Base-by-base conservation (phyloP, 331 rosid species). In the Pyrus hybrid region DNA sequence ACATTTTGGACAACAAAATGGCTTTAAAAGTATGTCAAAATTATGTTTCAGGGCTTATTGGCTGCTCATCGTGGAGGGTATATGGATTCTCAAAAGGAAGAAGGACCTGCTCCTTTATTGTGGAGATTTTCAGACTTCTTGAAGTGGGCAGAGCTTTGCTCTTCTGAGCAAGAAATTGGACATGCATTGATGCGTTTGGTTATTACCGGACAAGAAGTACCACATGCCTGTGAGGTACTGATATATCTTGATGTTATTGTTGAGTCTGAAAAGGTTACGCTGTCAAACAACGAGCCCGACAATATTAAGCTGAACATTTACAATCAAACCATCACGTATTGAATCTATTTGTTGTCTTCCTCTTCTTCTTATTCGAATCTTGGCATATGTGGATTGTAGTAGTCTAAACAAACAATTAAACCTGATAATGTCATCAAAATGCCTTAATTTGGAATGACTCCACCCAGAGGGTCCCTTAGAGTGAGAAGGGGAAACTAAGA, bases 51-150 rank as follows among this genome's bases (percentile, higher is more conserved):
- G 97, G 98, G 98, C 73, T 84, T 94, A 78, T 76, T 94, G 84
- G 99, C 99, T 70, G 97, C 99, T 28, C 99, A 94, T 86, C 97
- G 99, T 74, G 99, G 98, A 79, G 99, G 99, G 68, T 94, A 91
- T 80, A 90, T 94, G 87, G 99, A 94, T 81, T 87, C 97, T 43
- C 97, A 92, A 83, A 94, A 90, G 86, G 98, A 94, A 79, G 97
- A 94, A 88, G 99, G 99, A 63, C 99, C 99, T 73, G 95, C 96
- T 81, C 99, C 99, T 28, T 79, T 94, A 69, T 80, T 94, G 13
- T 94, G 99, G 99, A 90, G 99, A 76, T 87, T 90, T 85, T 90
- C 99, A 13, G 99, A 94, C 81, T 94, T 94, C 93, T 89, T 94
- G 88, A 90, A 92, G 82, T 94, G 99, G 99, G 97, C 97, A 32